Base-by-base conservation (phyloP, 129 eudicot species). In the Chrysanthemum lavandulifolium region DNA sequence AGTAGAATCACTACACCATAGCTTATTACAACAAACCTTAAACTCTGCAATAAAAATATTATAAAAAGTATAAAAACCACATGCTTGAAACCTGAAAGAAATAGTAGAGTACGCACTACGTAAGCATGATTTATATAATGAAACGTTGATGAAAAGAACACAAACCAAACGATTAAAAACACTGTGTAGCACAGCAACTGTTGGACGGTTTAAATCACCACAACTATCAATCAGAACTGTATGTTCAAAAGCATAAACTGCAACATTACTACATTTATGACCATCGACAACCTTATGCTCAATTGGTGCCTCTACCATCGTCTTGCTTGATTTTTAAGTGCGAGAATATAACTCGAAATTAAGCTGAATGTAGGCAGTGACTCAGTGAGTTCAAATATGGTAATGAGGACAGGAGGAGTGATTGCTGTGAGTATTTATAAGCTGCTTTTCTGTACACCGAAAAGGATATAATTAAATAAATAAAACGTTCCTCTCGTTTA, bases 111-210 rank as follows among this genome's bases (percentile, higher is more conserved):
- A 27, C 6, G 43, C 1, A 33, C 10, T 19, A 27, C 6, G 43
- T 5, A 36, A 36, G 43, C 14, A 51, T 29, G 11, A n/a, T 36
- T 36, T 36, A 18, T 52, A 19, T 21, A 23, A 36, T 8, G 5
- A 63, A 36, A 4, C 54, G 47, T 6, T 36, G 8, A 36, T 5
- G 8, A n/a, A 49, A 54, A 58, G 47, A 51, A 10, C 12, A 79
- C 89, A 5, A 55, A 90, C 97, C 97, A 81, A 48, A 19, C 55
- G 69, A 82, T 90, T 90, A 49, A 87, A 78, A 57, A 70, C 77
- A 55, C 82, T 63, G 75, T 90, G 82, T 6, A 85, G 62, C 36
- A 84, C 75, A 75, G 60, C 69, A 67, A 66, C 69, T 15, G 15
- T 66, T 62, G 5, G 80, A 53, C 18, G 68, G 55, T 7, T 11